Conservation (phyloP, 192 early-diverging fungal genomes). For the Umbelopsis sp. region DNA sequence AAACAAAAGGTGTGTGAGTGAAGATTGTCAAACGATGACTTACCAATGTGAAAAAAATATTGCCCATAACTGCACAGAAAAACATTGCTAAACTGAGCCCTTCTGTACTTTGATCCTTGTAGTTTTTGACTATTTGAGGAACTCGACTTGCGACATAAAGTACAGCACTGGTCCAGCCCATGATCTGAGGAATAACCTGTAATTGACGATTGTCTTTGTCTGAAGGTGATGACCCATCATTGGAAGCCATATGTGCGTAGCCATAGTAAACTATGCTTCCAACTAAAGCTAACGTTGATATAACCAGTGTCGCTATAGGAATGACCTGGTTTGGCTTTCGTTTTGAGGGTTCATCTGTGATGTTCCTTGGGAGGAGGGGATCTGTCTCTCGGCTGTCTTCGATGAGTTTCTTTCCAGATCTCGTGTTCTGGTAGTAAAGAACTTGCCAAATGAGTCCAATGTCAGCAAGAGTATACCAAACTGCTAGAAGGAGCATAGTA, state of each 20-base stretch:
- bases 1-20: background rate
- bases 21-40: background rate
- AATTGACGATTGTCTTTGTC: background rate
- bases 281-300: background rate
- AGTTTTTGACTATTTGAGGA: conserved; percentile 86
- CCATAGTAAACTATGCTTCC: background rate
- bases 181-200: conserved; percentile 55
- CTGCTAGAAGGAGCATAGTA: conserved; percentile 72
- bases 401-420: conserved; percentile 24
- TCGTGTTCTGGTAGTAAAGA: conserved; percentile 56
- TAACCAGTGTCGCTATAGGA: background rate
- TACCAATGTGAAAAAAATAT: conserved; percentile 58
- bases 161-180: conserved; percentile 74
- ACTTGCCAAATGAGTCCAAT: conserved; percentile 67
- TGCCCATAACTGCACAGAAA: conserved; percentile 79
- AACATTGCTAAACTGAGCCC: conserved; percentile 86
- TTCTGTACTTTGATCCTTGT: conserved; percentile 66
- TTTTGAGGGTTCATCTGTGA: background rate
- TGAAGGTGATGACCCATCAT: background rate
- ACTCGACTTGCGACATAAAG: conserved; percentile 74
- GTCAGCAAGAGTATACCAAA: conserved; percentile 77
- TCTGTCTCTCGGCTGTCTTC: conserved; percentile 37
- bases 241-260: background rate
- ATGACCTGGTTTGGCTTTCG: conserved; percentile 1
- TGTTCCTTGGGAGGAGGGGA: background rate